Conservation (phyloP, 106 monocot species). For the Gastrodia elata region DNA sequence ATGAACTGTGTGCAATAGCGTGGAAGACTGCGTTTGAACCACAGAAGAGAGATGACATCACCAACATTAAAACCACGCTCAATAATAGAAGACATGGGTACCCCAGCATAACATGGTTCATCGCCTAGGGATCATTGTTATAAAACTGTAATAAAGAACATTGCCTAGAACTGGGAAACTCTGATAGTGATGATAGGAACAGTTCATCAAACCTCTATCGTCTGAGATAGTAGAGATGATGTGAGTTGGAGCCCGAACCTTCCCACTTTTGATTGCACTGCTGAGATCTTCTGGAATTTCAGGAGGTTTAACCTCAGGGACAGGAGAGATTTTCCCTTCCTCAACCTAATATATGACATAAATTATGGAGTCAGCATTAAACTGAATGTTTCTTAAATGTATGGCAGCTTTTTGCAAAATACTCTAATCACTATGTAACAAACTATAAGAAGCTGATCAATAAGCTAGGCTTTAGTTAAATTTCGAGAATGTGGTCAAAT, state of each 20-base stretch:
- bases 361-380: neutral
- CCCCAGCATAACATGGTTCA: constrained; percentile 95
- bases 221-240: constrained; percentile 98
- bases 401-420: neutral
- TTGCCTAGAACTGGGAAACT: neutral
- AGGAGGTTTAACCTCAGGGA: constrained; percentile 70
- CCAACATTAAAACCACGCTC: constrained; percentile 83
- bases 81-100: constrained; percentile 90
- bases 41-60: constrained; percentile 91
- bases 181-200: neutral
- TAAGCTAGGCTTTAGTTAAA: neutral
- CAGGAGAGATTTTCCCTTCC: constrained; percentile 73
- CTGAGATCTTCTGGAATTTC: constrained; percentile 92
- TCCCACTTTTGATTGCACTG: constrained; percentile 88
- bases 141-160: neutral
- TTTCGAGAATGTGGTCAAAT: neutral
- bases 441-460: neutral
- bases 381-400: neutral
- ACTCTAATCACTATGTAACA: neutral
- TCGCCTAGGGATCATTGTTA: constrained; percentile 50
- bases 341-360: constrained; percentile 40
- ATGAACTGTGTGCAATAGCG: constrained; percentile 98
- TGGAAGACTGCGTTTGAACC: constrained; percentile 98
- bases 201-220: constrained; percentile 73
- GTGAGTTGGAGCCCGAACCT: constrained; percentile 95